A percentile compares a stretch with the other conserved stretches of the same genome.
Conservation (phyloP, 768 basidiomycete species). For the Ramaria sp. region DNA sequence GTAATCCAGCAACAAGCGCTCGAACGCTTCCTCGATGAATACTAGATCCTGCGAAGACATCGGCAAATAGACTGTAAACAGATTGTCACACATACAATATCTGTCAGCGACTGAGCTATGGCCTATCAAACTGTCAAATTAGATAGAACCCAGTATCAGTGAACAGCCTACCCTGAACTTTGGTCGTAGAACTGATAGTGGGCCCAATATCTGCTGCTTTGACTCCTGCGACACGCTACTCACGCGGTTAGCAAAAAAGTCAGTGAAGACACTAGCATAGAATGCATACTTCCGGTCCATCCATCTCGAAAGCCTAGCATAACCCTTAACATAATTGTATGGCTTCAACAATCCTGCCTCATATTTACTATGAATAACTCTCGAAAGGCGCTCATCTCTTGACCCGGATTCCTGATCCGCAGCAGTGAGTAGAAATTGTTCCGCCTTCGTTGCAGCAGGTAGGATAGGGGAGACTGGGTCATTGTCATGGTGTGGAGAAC, state of each 20-base stretch:
- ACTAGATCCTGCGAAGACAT: constrained; percentile 60
- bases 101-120: constrained; percentile 74
- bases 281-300: constrained; percentile 79
- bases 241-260: constrained; percentile 1
- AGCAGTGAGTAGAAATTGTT: constrained; percentile 83
- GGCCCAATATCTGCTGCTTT: constrained; percentile 85
- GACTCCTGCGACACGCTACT: constrained; percentile 79
- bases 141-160: not conserved
- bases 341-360: constrained; percentile 92
- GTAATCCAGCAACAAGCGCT: constrained; percentile 88
- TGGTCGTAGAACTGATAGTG: constrained; percentile 73
- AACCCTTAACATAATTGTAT: constrained; percentile 95
- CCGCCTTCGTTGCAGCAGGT: constrained; percentile 69
- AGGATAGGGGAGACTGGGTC: constrained; percentile 40
- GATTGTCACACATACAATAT: constrained; percentile 43
- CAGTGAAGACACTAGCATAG: not conserved
- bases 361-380: constrained; percentile 93
- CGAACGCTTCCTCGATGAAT: constrained; percentile 97
- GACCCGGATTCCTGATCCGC: constrained; percentile 91
- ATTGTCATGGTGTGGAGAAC: constrained; percentile 15
- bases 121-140: constrained; percentile 31
- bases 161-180: constrained; percentile 62
- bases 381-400: constrained; percentile 77
- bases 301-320: constrained; percentile 84
- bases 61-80: constrained; percentile 1